Conservation (phyloP, 2,329 filamentous ascomycete species). For the Xylariales sp. region DNA sequence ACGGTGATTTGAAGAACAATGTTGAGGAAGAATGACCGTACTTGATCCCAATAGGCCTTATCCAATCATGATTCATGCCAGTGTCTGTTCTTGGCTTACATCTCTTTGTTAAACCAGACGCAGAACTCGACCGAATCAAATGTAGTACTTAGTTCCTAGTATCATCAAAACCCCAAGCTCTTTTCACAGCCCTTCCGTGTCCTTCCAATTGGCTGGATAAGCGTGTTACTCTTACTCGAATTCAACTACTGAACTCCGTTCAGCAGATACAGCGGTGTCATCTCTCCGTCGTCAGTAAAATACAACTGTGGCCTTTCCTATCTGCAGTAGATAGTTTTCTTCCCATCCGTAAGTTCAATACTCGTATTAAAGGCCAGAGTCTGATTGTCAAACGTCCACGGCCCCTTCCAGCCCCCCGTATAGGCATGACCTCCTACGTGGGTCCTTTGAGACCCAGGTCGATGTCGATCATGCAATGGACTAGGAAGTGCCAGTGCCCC, state of each 20-base stretch:
- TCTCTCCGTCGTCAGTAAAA: slow-evolving; percentile 40
- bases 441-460: slow-evolving; percentile 18
- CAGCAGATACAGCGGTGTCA: slow-evolving; percentile 41
- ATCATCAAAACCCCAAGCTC: slow-evolving; percentile 1
- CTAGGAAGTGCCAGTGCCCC: slow-evolving; percentile 25
- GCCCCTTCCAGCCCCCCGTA: slow-evolving; percentile 15
- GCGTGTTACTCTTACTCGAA: slow-evolving; percentile 29
- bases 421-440: slow-evolving; percentile 21
- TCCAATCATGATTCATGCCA: too few relatives aligned
- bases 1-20: too few relatives aligned
- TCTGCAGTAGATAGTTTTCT: slow-evolving; percentile 32
- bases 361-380: slow-evolving; percentile 19
- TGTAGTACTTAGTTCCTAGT: too few relatives aligned
- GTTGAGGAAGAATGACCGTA: too few relatives aligned
- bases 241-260: slow-evolving; percentile 41
- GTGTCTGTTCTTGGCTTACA: too few relatives aligned
- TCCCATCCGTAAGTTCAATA: slow-evolving; percentile 35
- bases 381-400: slow-evolving; percentile 21
- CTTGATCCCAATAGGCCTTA: too few relatives aligned
- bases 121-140: too few relatives aligned
- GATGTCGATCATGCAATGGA: slow-evolving; percentile 24
- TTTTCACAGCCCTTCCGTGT: slow-evolving; percentile 3
- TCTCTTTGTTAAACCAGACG: too few relatives aligned
- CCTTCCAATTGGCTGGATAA: slow-evolving; percentile 35
- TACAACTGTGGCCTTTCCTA: slow-evolving; percentile 44